Evolutionary conservation across 2,329 filamentous ascomycete species (phyloP).

Genomic region (Aschersonia sp.): DNA sequence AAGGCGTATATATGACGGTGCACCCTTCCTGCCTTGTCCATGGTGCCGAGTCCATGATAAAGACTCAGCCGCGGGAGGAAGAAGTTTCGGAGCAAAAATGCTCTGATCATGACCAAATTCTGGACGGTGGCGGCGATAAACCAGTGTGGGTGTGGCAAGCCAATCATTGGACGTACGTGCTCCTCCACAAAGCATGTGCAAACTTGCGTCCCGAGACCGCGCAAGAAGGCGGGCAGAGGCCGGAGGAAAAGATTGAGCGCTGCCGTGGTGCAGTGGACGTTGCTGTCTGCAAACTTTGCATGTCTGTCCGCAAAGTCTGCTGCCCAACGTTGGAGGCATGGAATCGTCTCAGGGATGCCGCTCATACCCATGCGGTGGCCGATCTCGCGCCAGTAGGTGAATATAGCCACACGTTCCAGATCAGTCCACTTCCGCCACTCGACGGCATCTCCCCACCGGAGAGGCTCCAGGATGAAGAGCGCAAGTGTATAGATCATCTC

Average conservation of each 20-base stretch:
- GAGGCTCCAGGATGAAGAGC: background rate
- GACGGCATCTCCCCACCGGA: background rate
- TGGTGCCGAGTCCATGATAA: background rate
- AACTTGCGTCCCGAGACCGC: background rate
- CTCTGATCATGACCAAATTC: background rate
- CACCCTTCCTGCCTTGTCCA: background rate
- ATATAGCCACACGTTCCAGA: background rate
- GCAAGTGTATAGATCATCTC: background rate
- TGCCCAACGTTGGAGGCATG: background rate
- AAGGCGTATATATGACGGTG: background rate
- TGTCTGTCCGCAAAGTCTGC: background rate
- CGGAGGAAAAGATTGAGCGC: background rate
- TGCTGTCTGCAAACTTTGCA: background rate
- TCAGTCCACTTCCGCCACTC: background rate
- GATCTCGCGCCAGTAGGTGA: background rate
- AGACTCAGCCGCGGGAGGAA: background rate
- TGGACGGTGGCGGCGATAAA: background rate
- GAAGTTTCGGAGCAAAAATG: background rate
- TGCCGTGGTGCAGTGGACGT: background rate
- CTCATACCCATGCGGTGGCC: background rate
- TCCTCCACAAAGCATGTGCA: background rate
- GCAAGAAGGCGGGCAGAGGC: background rate
- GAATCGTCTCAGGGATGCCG: background rate
- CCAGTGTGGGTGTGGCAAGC: background rate
- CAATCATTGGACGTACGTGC: background rate